Evolutionary conservation across 148 eudicot species (phyloP).

Genomic region (Chenopodium berlandieri): DNA sequence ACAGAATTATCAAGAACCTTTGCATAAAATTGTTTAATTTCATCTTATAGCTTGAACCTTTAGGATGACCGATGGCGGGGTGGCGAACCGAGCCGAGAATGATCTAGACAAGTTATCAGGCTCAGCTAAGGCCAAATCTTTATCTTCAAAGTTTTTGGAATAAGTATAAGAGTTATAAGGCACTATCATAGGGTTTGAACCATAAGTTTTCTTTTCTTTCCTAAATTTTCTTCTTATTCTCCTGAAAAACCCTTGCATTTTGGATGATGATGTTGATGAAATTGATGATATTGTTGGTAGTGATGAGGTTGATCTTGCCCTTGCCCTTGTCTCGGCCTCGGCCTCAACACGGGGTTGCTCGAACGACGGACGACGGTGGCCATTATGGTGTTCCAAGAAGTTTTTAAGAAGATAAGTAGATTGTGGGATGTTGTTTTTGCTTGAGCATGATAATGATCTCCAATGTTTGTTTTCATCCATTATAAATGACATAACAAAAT

Average conservation of each 20-base stretch:
- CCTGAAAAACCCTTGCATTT: slow-evolving; percentile 36
- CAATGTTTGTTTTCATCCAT: slow-evolving; percentile 17
- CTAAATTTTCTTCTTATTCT: slow-evolving; percentile 42
- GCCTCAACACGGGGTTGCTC: neutral
- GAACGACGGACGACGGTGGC: neutral
- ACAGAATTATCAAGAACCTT: neutral
- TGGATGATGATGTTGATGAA: slow-evolving; percentile 8
- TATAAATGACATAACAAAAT: neutral
- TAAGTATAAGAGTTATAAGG: slow-evolving; percentile 55
- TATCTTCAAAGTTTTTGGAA: slow-evolving; percentile 57
- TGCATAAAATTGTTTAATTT: neutral
- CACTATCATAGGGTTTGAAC: slow-evolving; percentile 26
- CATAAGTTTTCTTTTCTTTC: slow-evolving; percentile 42
- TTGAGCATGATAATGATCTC: neutral
- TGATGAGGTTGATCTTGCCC: too few species aligned
- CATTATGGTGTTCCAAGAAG: slow-evolving; percentile 31
- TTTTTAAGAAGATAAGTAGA: slow-evolving; percentile 16
- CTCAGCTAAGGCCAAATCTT: slow-evolving; percentile 30
- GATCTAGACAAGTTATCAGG: slow-evolving; percentile 48
- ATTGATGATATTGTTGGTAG: neutral
- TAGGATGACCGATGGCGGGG: slow-evolving; percentile 38
- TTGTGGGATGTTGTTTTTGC: neutral
- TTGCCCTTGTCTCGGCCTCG: neutral
- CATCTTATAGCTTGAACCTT: slow-evolving; percentile 25
- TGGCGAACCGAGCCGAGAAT: slow-evolving; percentile 57